Evolutionary conservation across 495 filamentous ascomycete genomes (phyloP).

Genomic region (Neurospora sp.): DNA sequence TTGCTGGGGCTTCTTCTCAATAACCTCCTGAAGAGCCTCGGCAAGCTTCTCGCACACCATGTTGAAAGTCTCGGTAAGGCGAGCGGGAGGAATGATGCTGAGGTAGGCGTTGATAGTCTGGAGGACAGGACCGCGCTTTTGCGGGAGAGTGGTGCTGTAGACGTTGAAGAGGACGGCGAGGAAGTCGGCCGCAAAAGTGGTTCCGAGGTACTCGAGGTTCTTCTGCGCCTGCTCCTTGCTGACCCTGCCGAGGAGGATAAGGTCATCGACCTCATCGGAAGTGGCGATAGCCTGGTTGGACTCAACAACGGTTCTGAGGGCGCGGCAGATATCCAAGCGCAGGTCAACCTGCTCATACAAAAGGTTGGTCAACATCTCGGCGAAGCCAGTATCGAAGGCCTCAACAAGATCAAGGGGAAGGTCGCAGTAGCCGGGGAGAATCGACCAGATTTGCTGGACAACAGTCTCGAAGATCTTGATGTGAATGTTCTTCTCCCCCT

Average conservation of each 20-base stretch:
- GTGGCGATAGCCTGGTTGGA: slow-evolving; percentile 74
- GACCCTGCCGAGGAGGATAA: slow-evolving; percentile 61
- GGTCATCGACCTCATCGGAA: slow-evolving; percentile 48
- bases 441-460: slow-evolving; percentile 89
- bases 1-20: slow-evolving; percentile 46
- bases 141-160: slow-evolving; percentile 88
- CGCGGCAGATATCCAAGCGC: slow-evolving; percentile 74
- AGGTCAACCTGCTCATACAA: slow-evolving; percentile 87
- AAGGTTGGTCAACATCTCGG: slow-evolving; percentile 80
- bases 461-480: slow-evolving; percentile 96
- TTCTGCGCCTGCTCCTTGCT: slow-evolving; percentile 62
- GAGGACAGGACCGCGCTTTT: slow-evolving; percentile 80
- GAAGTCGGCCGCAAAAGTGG: slow-evolving; percentile 67
- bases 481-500: slow-evolving; percentile 78
- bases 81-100: slow-evolving; percentile 65
- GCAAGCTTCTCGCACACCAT: slow-evolving; percentile 79
- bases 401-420: slow-evolving; percentile 68
- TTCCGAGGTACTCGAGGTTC: slow-evolving; percentile 68
- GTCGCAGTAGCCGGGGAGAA: slow-evolving; percentile 92
- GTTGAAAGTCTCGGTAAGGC: slow-evolving; percentile 77
- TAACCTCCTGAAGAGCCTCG: slow-evolving; percentile 53
- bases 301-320: slow-evolving; percentile 76
- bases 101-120: slow-evolving; percentile 90
- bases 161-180: slow-evolving; percentile 96
- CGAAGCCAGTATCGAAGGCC: slow-evolving; percentile 80